phyloP scores from a whole-genome alignment of 1,284 basidiomycete species.

The Leccinum angustisporum region DNA sequence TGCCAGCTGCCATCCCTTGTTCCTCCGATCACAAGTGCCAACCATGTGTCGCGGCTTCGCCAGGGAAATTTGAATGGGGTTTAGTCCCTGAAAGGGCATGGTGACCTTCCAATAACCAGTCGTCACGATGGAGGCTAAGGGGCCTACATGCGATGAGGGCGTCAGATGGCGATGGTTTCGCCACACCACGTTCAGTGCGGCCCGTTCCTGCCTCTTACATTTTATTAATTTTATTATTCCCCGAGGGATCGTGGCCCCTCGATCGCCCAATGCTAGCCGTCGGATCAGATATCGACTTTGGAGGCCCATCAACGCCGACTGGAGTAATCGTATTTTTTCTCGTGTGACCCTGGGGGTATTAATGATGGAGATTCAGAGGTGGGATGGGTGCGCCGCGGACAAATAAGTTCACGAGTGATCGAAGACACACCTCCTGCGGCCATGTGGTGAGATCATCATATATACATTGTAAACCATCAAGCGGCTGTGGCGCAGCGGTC shows the following conservation, averaged over 20 bases:
- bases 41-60: slow-evolving; percentile 18
- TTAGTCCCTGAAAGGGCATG: slow-evolving; percentile 17
- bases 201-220: neutral
- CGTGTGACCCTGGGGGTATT: neutral
- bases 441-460: neutral
- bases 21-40: slow-evolving; percentile 22
- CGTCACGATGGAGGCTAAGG: slow-evolving; percentile 1
- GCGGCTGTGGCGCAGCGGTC: slow-evolving; percentile 1
- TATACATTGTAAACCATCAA: neutral
- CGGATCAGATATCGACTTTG: slow-evolving; percentile 17
- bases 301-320: slow-evolving; percentile 1
- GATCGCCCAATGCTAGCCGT: slow-evolving; percentile 18
- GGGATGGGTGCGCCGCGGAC: slow-evolving; percentile 20
- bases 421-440: neutral
- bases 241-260: slow-evolving; percentile 9
- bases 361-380: neutral
- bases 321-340: slow-evolving; percentile 1
- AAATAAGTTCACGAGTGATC: slow-evolving; percentile 4
- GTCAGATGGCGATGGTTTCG: slow-evolving; percentile 5
- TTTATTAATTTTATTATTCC: neutral
- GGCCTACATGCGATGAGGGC: slow-evolving; percentile 11
- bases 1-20: neutral
- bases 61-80: slow-evolving; percentile 21
- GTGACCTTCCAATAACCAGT: slow-evolving; percentile 3
- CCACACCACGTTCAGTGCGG: slow-evolving; percentile 10